Evolutionary conservation across 1,139 yeast species (phyloP), one percentile per base, ranked within the genome.

Genomic region (Kodamaea derodonti): DNA sequence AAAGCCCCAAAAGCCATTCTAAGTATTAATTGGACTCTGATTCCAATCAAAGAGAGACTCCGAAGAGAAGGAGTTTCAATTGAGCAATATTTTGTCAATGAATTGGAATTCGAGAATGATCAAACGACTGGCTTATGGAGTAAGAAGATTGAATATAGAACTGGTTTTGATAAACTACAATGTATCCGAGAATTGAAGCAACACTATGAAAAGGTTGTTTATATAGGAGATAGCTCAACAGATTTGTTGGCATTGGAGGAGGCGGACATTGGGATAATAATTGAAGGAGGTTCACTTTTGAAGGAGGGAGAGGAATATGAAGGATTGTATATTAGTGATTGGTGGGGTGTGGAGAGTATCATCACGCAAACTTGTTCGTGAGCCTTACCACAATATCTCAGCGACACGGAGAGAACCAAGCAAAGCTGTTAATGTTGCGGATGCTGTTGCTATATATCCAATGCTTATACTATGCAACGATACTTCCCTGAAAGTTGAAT

Each of bases 191-290:
- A 42, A 4, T 41, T 70, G 2, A 40, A 48, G 14, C 35, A 41
- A 7, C 29, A 40, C 14, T 37, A 41, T 6, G 40, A 43, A 15
- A 43, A 39, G 0, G 37, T 69, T 1, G 55, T 71, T 31, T 82
- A 80, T 48, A 60, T 80, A 12, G 92, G 92, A 1, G 92, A 83
- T 48, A 78, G 85, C 41, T 47, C 73, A 1, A 78, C 85, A 0
- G 92, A 83, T 54, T 56, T 80, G 12, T 54, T 78, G 25, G 69
- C 80, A 1, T 54, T 81, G 49, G 39, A 75, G 10, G 65, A 62
- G 24, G 75, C 78, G 2, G 71, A 70, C 38, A 42, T 54, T 14
- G 85, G 83, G 0, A 56, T 80, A 4, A 64, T 74, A 0, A 63
- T 80, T 9, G 15, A 22, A 12, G 34, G 29, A 9, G 11, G 14